Conservation (phyloP, 345 rosid species). For the Viola odorata region DNA sequence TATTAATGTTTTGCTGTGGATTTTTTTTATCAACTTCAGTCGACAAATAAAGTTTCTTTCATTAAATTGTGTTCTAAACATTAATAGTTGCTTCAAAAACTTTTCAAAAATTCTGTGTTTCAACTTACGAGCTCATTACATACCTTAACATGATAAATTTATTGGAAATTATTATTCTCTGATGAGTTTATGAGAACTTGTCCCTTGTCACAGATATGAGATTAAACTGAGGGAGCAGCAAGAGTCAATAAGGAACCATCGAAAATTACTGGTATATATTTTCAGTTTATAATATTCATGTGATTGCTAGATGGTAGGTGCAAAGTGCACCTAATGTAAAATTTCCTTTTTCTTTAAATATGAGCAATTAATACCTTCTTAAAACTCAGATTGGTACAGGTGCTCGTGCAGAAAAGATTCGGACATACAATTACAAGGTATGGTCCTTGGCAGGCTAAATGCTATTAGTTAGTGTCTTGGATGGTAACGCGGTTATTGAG, state of each 20-base stretch:
- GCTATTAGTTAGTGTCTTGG: too few relatives aligned
- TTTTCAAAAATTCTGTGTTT: too few relatives aligned
- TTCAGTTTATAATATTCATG: conserved; percentile 2
- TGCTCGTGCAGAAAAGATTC: conserved; percentile 90
- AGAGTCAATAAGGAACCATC: conserved; percentile 60
- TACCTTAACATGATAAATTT: too few relatives aligned
- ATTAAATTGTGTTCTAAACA: too few relatives aligned
- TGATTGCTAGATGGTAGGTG: not conserved
- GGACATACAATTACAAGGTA: conserved; percentile 94
- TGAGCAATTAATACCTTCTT: not conserved
- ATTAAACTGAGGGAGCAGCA: conserved; percentile 90
- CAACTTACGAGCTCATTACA: too few relatives aligned
- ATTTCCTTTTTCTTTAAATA: not conserved
- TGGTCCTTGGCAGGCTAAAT: not conserved
- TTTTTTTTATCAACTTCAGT: not conserved
- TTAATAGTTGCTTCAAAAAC: too few relatives aligned
- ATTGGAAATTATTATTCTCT: not conserved
- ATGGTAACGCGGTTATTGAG: too few relatives aligned
- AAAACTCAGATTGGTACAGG: conserved; percentile 80
- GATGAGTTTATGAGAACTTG: conserved; percentile 4
- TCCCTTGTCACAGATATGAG: conserved; percentile 58
- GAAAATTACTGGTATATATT: conserved; percentile 61
- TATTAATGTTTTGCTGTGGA: not conserved
- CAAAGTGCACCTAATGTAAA: not conserved
- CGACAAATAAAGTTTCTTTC: too few relatives aligned